These are phyloP conservation scores for Wickerhamiella nectarea DNA, from an alignment of 805 yeast species.

Conservation along the genomic window DNA sequence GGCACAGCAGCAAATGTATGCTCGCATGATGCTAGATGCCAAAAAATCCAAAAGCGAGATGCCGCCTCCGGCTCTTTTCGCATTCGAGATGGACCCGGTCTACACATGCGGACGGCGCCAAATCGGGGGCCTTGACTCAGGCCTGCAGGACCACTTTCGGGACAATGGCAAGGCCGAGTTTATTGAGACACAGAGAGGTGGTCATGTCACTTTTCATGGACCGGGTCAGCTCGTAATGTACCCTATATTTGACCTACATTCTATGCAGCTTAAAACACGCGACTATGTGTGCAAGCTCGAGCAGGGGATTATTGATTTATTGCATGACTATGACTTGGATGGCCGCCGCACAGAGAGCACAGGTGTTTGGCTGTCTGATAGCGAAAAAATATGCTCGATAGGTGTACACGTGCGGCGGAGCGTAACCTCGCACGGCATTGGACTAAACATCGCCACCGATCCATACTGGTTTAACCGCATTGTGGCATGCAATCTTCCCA, in stretches of 20 bases:
- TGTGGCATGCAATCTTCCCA: slow-evolving; percentile 76
- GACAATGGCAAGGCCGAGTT: slow-evolving; percentile 34
- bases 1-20: slow-evolving; percentile 4
- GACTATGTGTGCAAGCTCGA: slow-evolving; percentile 58
- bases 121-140: slow-evolving; percentile 33
- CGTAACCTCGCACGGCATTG: slow-evolving; percentile 80
- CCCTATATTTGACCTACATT: slow-evolving; percentile 56
- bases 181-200: slow-evolving; percentile 80
- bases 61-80: slow-evolving; percentile 27
- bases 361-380: slow-evolving; percentile 67
- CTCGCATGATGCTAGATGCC: slow-evolving; percentile 10
- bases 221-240: slow-evolving; percentile 88
- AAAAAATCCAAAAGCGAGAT: not conserved
- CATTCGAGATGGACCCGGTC: slow-evolving; percentile 75
- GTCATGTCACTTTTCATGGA: slow-evolving; percentile 94
- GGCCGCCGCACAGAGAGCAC: slow-evolving; percentile 53
- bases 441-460: slow-evolving; percentile 66
- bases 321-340: slow-evolving; percentile 31
- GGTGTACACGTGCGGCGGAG: slow-evolving; percentile 79
- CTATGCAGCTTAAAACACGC: slow-evolving; percentile 44
- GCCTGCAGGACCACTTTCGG: slow-evolving; percentile 20
- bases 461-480: slow-evolving; percentile 54
- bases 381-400: slow-evolving; percentile 67
- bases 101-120: slow-evolving; percentile 89
- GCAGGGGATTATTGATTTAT: slow-evolving; percentile 37